Evolutionary conservation across 2,329 filamentous ascomycete genomes (phyloP).

Genomic region (Hymenoscyphus albidus): DNA sequence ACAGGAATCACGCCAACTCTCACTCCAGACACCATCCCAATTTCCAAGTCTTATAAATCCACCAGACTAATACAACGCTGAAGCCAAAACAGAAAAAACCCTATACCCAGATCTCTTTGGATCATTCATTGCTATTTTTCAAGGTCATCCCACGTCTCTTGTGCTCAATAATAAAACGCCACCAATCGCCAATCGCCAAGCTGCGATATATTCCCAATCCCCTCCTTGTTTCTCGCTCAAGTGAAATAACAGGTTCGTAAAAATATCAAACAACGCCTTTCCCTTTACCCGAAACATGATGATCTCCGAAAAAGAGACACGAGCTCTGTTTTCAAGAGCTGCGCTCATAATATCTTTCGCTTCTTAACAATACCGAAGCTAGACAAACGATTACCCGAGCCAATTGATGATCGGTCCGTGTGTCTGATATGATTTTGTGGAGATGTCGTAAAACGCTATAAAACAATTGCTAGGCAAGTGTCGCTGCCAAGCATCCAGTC

Average conservation of each 20-base stretch:
- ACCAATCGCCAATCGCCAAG: not conserved
- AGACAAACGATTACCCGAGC: not conserved
- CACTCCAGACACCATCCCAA: not conserved
- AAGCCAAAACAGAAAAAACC: not conserved
- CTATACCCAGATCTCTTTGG: no score
- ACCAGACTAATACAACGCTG: not conserved
- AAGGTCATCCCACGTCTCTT: not conserved
- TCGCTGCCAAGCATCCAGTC: not conserved
- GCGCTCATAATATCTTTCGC: slow-evolving; percentile 6
- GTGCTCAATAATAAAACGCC: not conserved
- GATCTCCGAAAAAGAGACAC: not conserved
- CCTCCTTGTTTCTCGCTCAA: not conserved
- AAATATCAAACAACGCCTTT: not conserved
- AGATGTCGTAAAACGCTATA: slow-evolving; percentile 1
- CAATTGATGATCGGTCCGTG: not conserved
- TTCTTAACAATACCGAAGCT: slow-evolving; percentile 15
- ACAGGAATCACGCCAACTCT: no score
- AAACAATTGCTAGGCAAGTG: not conserved
- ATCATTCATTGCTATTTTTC: not conserved
- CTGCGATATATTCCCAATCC: not conserved
- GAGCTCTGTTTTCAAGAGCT: not conserved
- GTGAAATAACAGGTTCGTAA: not conserved
- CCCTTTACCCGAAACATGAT: not conserved
- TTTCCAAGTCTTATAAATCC: not conserved
- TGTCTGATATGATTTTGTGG: slow-evolving; percentile 1